A percentile compares a stretch with the other conserved stretches of the same genome.
Conservation (phyloP, 2,329 filamentous ascomycete species). For the Diaporthe caulivora region DNA sequence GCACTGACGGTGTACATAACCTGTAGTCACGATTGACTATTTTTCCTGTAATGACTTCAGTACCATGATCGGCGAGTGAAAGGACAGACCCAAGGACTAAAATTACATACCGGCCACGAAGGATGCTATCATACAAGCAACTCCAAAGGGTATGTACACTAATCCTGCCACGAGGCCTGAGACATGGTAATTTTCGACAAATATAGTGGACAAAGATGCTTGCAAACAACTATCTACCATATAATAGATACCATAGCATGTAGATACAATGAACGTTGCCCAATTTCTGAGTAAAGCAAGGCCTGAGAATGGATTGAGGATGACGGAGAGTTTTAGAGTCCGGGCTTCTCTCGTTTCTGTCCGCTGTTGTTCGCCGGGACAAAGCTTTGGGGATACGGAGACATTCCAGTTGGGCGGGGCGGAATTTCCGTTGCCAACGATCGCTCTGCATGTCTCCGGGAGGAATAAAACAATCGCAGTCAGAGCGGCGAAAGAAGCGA, state of each 20-base stretch:
- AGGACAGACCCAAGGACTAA: neutral
- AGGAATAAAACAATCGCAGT: neutral
- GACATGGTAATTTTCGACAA: neutral
- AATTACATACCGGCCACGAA: constrained; percentile 7
- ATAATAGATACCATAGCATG: constrained; percentile 5
- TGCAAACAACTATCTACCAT: constrained; percentile 15
- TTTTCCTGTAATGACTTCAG: neutral
- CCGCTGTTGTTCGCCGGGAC: neutral
- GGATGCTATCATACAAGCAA: constrained; percentile 13
- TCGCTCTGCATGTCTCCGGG: constrained; percentile 10
- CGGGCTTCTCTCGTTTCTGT: neutral
- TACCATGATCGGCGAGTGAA: neutral
- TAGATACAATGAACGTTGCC: neutral
- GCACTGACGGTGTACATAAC: neutral
- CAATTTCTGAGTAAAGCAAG: constrained; percentile 5
- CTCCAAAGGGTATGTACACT: neutral
- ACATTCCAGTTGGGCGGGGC: neutral
- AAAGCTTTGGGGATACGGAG: neutral
- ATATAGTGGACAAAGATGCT: constrained; percentile 4
- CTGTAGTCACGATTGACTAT: constrained; percentile 8
- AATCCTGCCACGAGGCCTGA: constrained; percentile 11
- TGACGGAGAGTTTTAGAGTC: neutral
- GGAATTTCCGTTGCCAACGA: neutral
- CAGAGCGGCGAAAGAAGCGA: constrained; percentile 1
- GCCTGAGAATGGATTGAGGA: neutral